Base-by-base conservation (phyloP, 306 rosid genomes). In the Rubus parviflorus region DNA sequence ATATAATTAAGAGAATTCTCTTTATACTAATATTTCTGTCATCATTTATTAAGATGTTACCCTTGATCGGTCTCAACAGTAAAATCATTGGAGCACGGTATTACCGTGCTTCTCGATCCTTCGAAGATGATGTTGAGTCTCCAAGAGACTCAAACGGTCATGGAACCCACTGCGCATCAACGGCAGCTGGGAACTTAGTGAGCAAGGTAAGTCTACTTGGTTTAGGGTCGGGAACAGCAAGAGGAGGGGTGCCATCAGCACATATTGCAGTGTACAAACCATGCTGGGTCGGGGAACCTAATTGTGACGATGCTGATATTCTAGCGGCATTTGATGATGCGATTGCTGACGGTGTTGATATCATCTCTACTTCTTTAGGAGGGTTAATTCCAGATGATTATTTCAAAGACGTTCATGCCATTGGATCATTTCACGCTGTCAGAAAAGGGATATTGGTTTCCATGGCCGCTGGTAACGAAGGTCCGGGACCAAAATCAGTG, bases 371-470 rank as follows among this genome's bases (percentile, higher is more conserved):
- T 0, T 64, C 69, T 40, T 0, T 6, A 8, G 69, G 69, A 37
- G 5, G 4, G 0, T 0, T 0, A 0, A 1, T 22, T 8, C 63
- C 45, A 5, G 0, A 0, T 0, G 22, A 73, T 19, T 73, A 56
- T 73, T 56, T 54, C 10, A 40, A 6, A 3, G 23, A 61, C 38
- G 0, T 68, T 12, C 4, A 38, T 10, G 58, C 84, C 8, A 84
- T 91, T 10, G 96, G 93, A 67, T 74, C 89, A 61, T 91, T 89
- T 49, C 93, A 91, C 53, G 86, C 93, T 23, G 78, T 84, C 86
- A 80, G 52, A 45, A 82, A 30, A 0, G 88, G 90, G 7, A 83
- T 89, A 16, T 51, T 87, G 40, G 86, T 90, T 0, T 86, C 92
- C 0, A 56, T 16, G n/a, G 53, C 86, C 0, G 89, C 83, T 0